phyloP scores from a whole-genome alignment of 352 stramenopile species.

The Phytophthora syringae region DNA sequence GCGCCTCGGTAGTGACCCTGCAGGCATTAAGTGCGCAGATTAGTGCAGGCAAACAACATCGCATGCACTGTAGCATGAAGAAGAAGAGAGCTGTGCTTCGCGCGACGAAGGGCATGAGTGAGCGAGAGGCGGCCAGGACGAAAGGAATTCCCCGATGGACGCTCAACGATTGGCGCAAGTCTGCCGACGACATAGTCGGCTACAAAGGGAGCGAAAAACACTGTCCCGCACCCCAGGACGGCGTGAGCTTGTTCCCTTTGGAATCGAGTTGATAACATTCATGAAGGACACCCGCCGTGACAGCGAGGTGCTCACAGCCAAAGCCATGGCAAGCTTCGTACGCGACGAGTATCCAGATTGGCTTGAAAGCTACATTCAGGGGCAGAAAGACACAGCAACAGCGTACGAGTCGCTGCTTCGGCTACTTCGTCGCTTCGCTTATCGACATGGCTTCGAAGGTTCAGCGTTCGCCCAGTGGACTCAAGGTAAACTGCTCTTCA shows the following conservation, averaged over 20 bases:
- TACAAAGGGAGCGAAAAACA: constrained; percentile 11
- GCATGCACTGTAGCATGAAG: constrained; percentile 11
- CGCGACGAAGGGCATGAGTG: background rate
- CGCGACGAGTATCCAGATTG: background rate
- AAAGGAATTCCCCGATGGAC: constrained; percentile 8
- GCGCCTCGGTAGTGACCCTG: background rate
- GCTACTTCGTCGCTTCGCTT: constrained; percentile 11
- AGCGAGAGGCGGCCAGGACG: background rate
- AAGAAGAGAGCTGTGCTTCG: constrained; percentile 1
- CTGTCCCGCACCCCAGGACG: background rate
- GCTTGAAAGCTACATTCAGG: constrained; percentile 1
- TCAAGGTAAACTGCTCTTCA: constrained; percentile 13
- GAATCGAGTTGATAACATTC: constrained; percentile 5
- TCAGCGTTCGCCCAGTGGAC: constrained; percentile 1
- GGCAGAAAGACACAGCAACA: constrained; percentile 5
- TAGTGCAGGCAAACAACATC: background rate
- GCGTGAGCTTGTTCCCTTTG: constrained; percentile 13
- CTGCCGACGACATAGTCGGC: background rate
- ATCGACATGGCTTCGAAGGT: constrained; percentile 21
- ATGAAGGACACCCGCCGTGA: constrained; percentile 14
- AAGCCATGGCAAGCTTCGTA: constrained; percentile 2
- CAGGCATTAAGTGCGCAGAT: no score
- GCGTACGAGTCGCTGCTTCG: constrained; percentile 7
- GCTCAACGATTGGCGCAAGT: background rate
- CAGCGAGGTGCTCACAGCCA: background rate